These are phyloP conservation scores for Torulaspora franciscae DNA, from an alignment of 805 yeast species.

Conservation along the genomic window DNA sequence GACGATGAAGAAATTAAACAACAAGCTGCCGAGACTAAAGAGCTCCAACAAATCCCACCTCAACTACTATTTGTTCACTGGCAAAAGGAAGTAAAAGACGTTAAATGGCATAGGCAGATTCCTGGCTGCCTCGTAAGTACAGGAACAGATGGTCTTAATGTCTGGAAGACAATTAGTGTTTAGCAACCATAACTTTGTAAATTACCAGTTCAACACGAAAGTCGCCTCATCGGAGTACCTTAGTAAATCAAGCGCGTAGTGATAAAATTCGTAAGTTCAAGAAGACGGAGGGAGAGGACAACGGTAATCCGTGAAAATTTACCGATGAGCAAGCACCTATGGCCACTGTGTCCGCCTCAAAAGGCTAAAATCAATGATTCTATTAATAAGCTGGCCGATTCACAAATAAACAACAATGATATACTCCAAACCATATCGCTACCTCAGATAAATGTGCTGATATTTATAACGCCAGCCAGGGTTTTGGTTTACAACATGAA, in stretches of 20 bases:
- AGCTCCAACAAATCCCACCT: constrained; percentile 86
- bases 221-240: background rate
- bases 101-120: constrained; percentile 94
- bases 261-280: background rate
- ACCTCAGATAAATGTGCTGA: constrained; percentile 27
- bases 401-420: constrained; percentile 17
- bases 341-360: constrained; percentile 34
- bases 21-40: constrained; percentile 72
- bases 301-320: background rate
- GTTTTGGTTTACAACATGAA: constrained; percentile 32
- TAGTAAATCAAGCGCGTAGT: background rate
- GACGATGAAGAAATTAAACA: constrained; percentile 94
- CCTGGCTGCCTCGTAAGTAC: constrained; percentile 94
- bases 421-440: constrained; percentile 26
- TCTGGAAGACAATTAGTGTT: constrained; percentile 96
- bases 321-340: constrained; percentile 16
- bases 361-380: constrained; percentile 18
- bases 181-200: constrained; percentile 28
- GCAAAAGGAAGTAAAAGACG: constrained; percentile 97
- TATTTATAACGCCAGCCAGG: constrained; percentile 29
- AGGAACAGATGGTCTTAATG: constrained; percentile 89
- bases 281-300: background rate
- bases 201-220: background rate
- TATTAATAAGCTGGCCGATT: constrained; percentile 4
- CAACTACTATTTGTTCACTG: constrained; percentile 95